These are phyloP conservation scores for Lablab purpureus DNA, from an alignment of 306 rosid genomes.

Conservation along the genomic window DNA sequence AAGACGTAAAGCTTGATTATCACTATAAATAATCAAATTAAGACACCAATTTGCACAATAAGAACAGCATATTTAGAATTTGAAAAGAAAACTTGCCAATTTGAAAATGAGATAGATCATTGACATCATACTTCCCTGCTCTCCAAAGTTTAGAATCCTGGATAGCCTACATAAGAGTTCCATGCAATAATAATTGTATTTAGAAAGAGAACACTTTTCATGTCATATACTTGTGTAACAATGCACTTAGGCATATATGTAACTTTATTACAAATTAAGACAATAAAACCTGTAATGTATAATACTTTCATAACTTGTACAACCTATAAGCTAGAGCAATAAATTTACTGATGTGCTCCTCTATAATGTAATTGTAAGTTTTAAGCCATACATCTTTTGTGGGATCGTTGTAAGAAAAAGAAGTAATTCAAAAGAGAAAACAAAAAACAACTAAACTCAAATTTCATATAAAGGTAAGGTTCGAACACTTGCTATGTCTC, in stretches of 20 bases:
- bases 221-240: conserved; percentile 6
- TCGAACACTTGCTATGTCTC: not conserved
- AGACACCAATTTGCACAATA: conserved; percentile 7
- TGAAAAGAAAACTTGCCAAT: conserved; percentile 31
- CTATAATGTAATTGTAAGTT: not conserved
- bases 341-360: not conserved
- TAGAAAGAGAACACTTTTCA: conserved; percentile 8
- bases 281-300: conserved; percentile 16
- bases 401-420: not conserved
- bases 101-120: conserved; percentile 38
- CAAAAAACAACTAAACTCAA: not conserved
- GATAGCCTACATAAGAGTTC: conserved; percentile 40
- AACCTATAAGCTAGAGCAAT: conserved; percentile 1
- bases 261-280: not conserved
- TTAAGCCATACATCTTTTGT: not conserved
- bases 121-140: conserved; percentile 9
- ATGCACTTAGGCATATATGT: not conserved
- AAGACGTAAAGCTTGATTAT: not conserved
- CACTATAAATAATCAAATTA: not conserved
- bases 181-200: conserved; percentile 33
- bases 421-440: not conserved
- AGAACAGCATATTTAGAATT: conserved; percentile 16
- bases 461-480: not conserved
- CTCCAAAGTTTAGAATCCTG: conserved; percentile 2
- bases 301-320: not conserved